phyloP scores from a whole-genome alignment of 225 moss, liverwort and hornwort genomes.

The Ulota crispa region DNA sequence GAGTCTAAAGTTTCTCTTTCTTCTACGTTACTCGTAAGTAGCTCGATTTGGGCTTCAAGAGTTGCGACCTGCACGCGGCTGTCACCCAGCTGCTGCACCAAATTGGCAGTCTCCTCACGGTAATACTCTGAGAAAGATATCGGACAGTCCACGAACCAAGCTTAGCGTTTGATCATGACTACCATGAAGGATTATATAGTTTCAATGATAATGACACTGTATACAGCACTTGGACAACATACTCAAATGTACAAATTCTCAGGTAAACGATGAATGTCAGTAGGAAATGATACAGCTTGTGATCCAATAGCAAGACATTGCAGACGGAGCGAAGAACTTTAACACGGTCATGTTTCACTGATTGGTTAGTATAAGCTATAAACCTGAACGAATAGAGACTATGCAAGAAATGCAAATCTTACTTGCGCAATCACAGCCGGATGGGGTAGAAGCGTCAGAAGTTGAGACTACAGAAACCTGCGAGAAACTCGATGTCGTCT shows the following conservation, averaged over 20 bases:
- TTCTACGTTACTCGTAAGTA: conserved; percentile 56
- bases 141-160: not conserved
- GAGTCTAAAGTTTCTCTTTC: conserved; percentile 50
- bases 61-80: conserved; percentile 82
- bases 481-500: conserved; percentile 18
- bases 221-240: too few species aligned
- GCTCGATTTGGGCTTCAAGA: conserved; percentile 69
- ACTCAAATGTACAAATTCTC: not conserved
- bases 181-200: not conserved
- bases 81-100: conserved; percentile 84
- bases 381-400: not conserved
- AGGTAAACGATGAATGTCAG: not conserved
- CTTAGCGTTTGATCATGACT: not conserved
- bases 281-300: not conserved
- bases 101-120: conserved; percentile 65
- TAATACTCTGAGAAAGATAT: conserved; percentile 54
- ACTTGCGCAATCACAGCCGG: conserved; percentile 33
- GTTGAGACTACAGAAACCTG: conserved; percentile 21
- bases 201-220: too few species aligned
- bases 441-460: conserved; percentile 27
- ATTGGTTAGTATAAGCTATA: not conserved
- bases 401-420: not conserved
- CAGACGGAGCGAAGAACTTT: not conserved
- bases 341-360: not conserved
- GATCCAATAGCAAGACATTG: not conserved